Conservation (phyloP, 2,329 filamentous ascomycete species). For the Verticillium klebahnii region DNA sequence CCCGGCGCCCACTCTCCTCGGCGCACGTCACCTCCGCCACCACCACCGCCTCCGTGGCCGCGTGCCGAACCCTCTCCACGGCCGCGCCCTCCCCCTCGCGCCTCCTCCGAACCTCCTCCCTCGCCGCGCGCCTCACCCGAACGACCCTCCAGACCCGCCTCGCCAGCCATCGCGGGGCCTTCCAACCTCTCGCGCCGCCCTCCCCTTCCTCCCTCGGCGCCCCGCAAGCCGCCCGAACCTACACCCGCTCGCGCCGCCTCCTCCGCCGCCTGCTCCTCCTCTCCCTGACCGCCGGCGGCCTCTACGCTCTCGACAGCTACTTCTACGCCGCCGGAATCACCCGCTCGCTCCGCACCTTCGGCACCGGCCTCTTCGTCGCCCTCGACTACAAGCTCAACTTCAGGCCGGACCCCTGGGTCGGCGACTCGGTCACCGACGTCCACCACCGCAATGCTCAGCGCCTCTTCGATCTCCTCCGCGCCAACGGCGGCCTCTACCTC, state of each 20-base stretch:
- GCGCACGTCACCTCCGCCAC: slow-evolving; percentile 1
- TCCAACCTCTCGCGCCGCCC: slow-evolving; percentile 62
- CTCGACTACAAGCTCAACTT: slow-evolving; percentile 98
- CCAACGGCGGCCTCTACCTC: slow-evolving; percentile 89
- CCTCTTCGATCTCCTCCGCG: slow-evolving; percentile 73
- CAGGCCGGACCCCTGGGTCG: slow-evolving; percentile 69
- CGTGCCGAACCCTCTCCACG: background rate
- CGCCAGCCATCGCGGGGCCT: background rate
- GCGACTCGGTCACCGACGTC: slow-evolving; percentile 68
- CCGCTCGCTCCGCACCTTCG: slow-evolving; percentile 78
- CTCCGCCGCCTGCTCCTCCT: slow-evolving; percentile 66
- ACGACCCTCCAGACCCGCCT: background rate
- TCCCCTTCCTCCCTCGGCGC: slow-evolving; percentile 74
- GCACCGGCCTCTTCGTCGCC: slow-evolving; percentile 72
- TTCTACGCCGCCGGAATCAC: slow-evolving; percentile 75
- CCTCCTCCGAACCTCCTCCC: background rate
- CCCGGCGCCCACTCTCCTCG: slow-evolving; percentile 11
- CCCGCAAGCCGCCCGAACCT: slow-evolving; percentile 66
- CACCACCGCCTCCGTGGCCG: slow-evolving; percentile 1
- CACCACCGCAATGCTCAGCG: slow-evolving; percentile 81
- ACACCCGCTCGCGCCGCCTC: slow-evolving; percentile 68
- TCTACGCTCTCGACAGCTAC: slow-evolving; percentile 67
- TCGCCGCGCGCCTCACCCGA: background rate
- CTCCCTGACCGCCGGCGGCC: slow-evolving; percentile 51
- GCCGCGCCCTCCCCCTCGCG: background rate